Evolutionary conservation across 2,329 filamentous ascomycete genomes (phyloP).

Genomic region (Aspergillus sp.): DNA sequence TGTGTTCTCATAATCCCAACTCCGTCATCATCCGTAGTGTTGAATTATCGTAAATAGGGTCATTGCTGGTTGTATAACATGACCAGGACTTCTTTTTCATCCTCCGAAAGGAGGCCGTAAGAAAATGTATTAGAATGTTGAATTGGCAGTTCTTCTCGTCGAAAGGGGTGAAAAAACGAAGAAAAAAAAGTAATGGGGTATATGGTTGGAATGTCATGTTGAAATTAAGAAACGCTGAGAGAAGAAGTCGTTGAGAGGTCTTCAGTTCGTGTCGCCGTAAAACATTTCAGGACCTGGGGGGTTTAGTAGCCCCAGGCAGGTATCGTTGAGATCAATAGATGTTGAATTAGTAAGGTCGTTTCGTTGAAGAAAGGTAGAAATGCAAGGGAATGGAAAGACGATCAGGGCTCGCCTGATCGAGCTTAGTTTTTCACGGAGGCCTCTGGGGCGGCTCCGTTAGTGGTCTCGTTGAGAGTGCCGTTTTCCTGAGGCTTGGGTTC

Average conservation of each 20-base stretch:
- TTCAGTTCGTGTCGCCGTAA: conserved; percentile 39
- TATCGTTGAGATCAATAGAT: conserved; percentile 36
- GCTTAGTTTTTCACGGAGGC: conserved; percentile 23
- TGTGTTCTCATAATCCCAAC: conserved; percentile 18
- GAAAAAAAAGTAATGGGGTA: conserved; percentile 27
- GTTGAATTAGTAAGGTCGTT: conserved; percentile 32
- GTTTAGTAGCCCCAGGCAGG: conserved; percentile 14
- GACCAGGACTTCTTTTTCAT: not conserved
- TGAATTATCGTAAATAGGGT: conserved; percentile 17
- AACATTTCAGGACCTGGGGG: conserved; percentile 23
- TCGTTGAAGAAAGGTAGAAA: conserved; percentile 9
- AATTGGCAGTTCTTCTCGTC: conserved; percentile 14
- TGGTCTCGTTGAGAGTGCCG: conserved; percentile 14
- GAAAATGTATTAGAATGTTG: conserved; percentile 17
- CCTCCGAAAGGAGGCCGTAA: conserved; percentile 5
- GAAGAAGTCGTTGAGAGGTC: conserved; percentile 43
- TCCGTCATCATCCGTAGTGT: conserved; percentile 23
- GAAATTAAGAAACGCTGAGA: conserved; percentile 38
- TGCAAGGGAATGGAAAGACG: conserved; percentile 1
- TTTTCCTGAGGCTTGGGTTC: conserved; percentile 21
- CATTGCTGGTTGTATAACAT: conserved; percentile 6
- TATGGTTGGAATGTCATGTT: conserved; percentile 34
- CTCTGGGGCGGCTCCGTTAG: conserved; percentile 17
- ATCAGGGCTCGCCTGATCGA: conserved; percentile 1
- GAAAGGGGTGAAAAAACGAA: conserved; percentile 17